Evolutionary conservation across 345 rosid species (phyloP), one percentile per base, ranked within the genome.

Genomic region (Eucalyptus leucophloia): DNA sequence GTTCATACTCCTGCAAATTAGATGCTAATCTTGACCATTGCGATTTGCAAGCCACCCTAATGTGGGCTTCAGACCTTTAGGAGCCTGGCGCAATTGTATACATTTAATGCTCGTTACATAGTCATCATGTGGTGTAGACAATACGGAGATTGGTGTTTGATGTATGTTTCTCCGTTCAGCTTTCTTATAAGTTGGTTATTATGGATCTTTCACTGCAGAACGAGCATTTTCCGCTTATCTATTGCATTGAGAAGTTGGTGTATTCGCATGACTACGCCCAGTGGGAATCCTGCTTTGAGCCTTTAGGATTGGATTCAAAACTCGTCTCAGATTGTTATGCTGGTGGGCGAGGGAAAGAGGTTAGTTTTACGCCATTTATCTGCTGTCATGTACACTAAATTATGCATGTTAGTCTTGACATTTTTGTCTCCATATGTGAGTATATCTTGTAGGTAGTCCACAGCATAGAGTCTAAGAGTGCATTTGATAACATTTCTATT

Each of bases 221-320:
- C 77, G 96, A 95, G 51, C 97, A 98, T 93, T 97, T 97, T 89
- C 95, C 94, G 30, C 93, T 98, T 87, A 95, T 97, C 86, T 90
- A 95, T 89, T 98, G 99, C 88, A 87, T 98, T 3, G 99, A 97
- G 96, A 90, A 80, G 87, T 91, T 95, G 92, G 99, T 92, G 89
- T 91, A 91, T 42, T 91, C 95, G 91, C 92, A 60, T 54, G 92
- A 95, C 88, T 93, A 90, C 90, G 54, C 92, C 2, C 82, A 95
- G 56, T 97, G 99, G 99, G 96, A 95, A 85, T 92, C 97, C 7
- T 97, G 99, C 95, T 96, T 92, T 88, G 91, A 92, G 77, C 92
- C 93, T 87, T 91, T 96, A 89, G 95, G 92, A 51, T 92, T 96
- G 90, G 95, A 95, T 86, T 91, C 97, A 8, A 94, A 94, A 87